Base-by-base conservation (phyloP, 73 alveolate species). In the Paramecium primaurelia region DNA sequence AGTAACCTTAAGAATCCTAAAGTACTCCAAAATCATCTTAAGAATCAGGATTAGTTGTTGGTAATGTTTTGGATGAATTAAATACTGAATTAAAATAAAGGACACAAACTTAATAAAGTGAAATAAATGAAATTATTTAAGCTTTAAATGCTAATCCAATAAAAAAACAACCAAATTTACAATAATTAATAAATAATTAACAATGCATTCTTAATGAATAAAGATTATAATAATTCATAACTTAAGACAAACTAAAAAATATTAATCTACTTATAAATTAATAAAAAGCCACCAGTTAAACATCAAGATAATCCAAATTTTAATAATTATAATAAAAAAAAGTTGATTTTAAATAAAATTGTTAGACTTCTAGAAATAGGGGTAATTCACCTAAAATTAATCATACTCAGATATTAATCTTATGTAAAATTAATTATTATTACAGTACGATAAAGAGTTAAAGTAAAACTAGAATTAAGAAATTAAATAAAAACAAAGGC, bases 51-150 rank as follows among this genome's bases (percentile, higher is more conserved):
- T 26, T 28, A 0, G 49, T 28, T 11, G 47, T 28, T 12, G 84
- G 84, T 25, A 64, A 64, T 64, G 84, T 64, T 64, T 64, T 64
- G 54, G 84, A 64, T 64, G 84, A 64, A 64, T 64, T 64, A 12
- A 10, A 8, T 12, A 34, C 84, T 7, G 84, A 64, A 9, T 64
- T 28, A 28, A 64, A 64, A 34, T 28, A 64, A 34, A 64, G 84
- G 12, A 64, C 42, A 32, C 9, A 64, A 34, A 64, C 84, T 28
- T 34, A 34, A 28, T 12, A 64, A 28, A 64, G 84, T 64, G 84
- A 64, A 12, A 64, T 64, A 3, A 34, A 64, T 12, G 84, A 9
- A 64, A 64, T 64, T 32, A 14, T 64, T 10, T 28, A 51, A 64
- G 12, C 30, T 34, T 64, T 64, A 28, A 64, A 64, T 64, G 42